Evolutionary conservation across 2,329 filamentous ascomycete species (phyloP).

Genomic region (Aspergillus texensis): DNA sequence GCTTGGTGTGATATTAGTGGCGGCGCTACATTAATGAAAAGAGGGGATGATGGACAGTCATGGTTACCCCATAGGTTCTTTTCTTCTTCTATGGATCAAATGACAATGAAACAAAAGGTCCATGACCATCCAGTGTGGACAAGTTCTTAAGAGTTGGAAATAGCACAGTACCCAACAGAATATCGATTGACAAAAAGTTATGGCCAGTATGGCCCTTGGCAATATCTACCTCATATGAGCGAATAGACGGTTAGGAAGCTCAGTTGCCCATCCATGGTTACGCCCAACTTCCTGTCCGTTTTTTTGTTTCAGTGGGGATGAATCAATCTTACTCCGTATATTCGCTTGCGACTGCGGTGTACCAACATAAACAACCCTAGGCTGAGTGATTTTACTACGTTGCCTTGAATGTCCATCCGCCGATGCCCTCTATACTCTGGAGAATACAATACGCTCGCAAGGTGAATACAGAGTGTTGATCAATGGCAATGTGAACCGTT

Average conservation of each 20-base stretch:
- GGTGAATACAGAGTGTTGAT: not conserved
- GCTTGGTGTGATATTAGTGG: conserved; percentile 9
- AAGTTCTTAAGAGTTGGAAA: not conserved
- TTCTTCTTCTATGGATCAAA: not conserved
- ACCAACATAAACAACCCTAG: too few species aligned
- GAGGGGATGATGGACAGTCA: conserved; percentile 18
- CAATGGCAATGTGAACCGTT: not conserved
- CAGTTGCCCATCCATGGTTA: not conserved
- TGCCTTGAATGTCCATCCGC: not conserved
- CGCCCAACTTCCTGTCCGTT: not conserved
- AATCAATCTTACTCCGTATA: not conserved
- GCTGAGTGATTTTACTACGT: not conserved
- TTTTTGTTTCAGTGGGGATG: not conserved
- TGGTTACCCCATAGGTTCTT: conserved; percentile 1
- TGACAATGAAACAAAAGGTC: not conserved
- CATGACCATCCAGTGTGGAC: too few species aligned
- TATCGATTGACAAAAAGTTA: not conserved
- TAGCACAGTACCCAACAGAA: not conserved
- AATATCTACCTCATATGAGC: not conserved
- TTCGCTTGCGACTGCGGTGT: not conserved
- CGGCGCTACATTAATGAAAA: conserved; percentile 20
- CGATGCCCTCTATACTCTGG: not conserved
- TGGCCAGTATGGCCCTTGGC: not conserved
- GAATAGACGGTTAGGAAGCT: not conserved
- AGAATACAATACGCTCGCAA: not conserved